Evolutionary conservation across 208 protist genomes (phyloP).

Genomic region (Leishmania guyanensis): DNA sequence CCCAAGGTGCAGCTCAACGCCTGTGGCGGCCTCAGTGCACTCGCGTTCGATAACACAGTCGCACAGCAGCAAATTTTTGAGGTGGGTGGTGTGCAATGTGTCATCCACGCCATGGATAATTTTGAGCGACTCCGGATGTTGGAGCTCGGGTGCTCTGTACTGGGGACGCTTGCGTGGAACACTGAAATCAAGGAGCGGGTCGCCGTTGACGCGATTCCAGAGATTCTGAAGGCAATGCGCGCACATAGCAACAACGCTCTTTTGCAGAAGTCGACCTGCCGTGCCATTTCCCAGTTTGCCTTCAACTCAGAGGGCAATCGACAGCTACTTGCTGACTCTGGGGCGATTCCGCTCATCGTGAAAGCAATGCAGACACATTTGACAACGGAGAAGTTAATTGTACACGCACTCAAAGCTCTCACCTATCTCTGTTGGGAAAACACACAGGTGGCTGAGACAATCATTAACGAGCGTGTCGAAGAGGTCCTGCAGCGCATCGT

Average conservation of each 20-base stretch:
- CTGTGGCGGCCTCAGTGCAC: constrained; percentile 88
- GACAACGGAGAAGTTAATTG: constrained; percentile 85
- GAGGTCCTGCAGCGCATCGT: constrained; percentile 80
- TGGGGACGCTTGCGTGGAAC: constrained; percentile 93
- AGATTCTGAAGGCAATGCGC: constrained; percentile 88
- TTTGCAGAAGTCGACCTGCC: constrained; percentile 91
- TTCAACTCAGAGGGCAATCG: constrained; percentile 93
- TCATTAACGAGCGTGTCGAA: constrained; percentile 79
- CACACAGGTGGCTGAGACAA: constrained; percentile 81
- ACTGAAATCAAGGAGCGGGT: constrained; percentile 89
- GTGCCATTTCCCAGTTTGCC: constrained; percentile 92
- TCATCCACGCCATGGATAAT: constrained; percentile 88
- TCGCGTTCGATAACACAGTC: constrained; percentile 91
- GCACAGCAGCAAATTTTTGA: constrained; percentile 92
- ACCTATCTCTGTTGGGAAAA: constrained; percentile 94
- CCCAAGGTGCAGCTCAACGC: constrained; percentile 91
- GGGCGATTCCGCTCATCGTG: constrained; percentile 89
- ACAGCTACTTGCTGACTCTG: constrained; percentile 77
- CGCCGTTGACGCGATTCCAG: constrained; percentile 78
- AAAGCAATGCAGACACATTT: constrained; percentile 82
- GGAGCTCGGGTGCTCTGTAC: constrained; percentile 90
- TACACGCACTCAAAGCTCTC: constrained; percentile 91
- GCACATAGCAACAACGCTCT: constrained; percentile 74
- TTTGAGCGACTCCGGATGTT: constrained; percentile 90
- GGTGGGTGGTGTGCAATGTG: constrained; percentile 80